Evolutionary conservation across 495 filamentous ascomycete genomes (phyloP), one percentile per base, ranked within the genome.

Genomic region (Neurospora tetraspora): DNA sequence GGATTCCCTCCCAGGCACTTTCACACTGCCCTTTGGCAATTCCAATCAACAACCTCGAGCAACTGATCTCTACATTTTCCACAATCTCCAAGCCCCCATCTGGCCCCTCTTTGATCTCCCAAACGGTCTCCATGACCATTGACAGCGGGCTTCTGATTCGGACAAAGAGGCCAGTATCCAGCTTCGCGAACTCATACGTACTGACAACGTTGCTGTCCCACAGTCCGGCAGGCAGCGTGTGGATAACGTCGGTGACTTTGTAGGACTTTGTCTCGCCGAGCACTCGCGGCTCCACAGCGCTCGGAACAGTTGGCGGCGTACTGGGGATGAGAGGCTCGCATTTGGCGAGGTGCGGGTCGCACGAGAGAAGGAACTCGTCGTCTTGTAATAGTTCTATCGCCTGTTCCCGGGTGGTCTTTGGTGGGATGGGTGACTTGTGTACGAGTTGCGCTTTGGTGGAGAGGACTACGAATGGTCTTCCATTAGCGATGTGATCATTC

Each of bases 331-430:
- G 68, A 1, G 71, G 45, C 27, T 81, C 80, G 75, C 78, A 83
- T 43, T 80, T 82, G 65, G 77, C 45, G 70, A 83, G 74, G 76
- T 83, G 82, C 37, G 85, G 84, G 73, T 85, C 81, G 78, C 81
- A 82, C 43, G 72, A 40, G 4, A 86, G 75, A 78, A 84, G 81
- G 78, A 85, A 84, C 5, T 72, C 74, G 75, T 85, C 90, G 79
- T 89, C 86, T 73, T 91, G 90, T 9, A 93, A 87, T 14, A 89
- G 85, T 53, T 84, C 81, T 43, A 93, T 79, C 43, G 88, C 91
- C 11, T 85, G 85, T 70, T 88, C 82, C 38, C 85, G 87, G 7
- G 85, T 86, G 39, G 88, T 83, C 38, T 78, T 80, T 1, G 82
- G 40, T 0, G 92, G 90, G 70, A 93, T 85, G 1, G 87, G 82